phyloP scores from a whole-genome alignment of 352 stramenopile genomes.

The Elongisporangium senticosum region DNA sequence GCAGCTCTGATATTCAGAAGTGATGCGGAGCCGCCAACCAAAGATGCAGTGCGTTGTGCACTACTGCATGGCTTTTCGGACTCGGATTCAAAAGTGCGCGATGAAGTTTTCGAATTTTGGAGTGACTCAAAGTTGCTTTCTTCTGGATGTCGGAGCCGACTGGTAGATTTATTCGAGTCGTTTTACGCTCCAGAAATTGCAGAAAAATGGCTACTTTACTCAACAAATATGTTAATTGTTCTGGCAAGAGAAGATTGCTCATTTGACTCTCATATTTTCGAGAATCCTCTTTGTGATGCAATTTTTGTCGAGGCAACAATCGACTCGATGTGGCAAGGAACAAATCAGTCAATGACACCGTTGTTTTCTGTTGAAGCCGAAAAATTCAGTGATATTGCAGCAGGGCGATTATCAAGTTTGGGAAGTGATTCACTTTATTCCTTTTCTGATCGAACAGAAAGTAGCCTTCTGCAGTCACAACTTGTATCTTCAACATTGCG shows the following conservation, averaged over 20 bases:
- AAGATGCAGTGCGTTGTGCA: constrained; percentile 21
- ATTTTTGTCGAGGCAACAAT: constrained; percentile 52
- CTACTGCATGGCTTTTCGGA: constrained; percentile 54
- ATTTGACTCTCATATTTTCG: constrained; percentile 41
- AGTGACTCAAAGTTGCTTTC: constrained; percentile 20
- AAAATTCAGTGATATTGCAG: constrained; percentile 18
- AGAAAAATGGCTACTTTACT: constrained; percentile 66
- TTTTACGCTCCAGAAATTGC: constrained; percentile 39
- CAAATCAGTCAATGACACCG: constrained; percentile 61
- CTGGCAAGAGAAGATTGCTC: constrained; percentile 19
- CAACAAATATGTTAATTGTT: constrained; percentile 48
- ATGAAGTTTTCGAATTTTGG: constrained; percentile 46
- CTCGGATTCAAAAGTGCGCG: constrained; percentile 29
- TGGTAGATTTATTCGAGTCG: constrained; percentile 49
- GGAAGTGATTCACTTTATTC: neutral
- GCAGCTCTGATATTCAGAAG: constrained; percentile 29
- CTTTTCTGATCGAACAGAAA: constrained; percentile 1
- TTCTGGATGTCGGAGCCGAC: constrained; percentile 26
- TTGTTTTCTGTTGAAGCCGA: constrained; percentile 74
- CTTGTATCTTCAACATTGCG: constrained; percentile 24
- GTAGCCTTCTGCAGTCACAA: constrained; percentile 39
- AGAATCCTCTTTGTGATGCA: constrained; percentile 31
- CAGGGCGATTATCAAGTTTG: neutral
- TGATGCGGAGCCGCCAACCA: constrained; percentile 7
- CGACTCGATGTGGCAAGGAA: constrained; percentile 63